Conservation (phyloP, 306 rosid genomes). For the Vigna unguiculata region DNA sequence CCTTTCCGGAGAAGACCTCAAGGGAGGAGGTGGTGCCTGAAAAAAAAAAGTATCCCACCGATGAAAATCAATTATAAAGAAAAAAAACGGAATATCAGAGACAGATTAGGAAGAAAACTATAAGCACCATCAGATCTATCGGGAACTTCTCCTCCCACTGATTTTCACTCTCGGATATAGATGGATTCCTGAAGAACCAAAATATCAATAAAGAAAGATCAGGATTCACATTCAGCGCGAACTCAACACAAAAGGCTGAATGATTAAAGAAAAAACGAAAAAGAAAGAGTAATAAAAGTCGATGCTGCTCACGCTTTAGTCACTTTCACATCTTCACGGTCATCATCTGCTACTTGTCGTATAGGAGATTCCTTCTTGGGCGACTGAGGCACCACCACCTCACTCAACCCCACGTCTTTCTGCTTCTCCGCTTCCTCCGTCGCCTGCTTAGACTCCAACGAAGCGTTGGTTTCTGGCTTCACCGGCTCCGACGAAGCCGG, state of each 20-base stretch:
- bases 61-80: background rate
- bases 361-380: conserved; percentile 73
- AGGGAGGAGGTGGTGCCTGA: conserved; percentile 83
- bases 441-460: conserved; percentile 53
- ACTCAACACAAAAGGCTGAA: conserved; percentile 23
- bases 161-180: conserved; percentile 53
- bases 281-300: conserved; percentile 30
- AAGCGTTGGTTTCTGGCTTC: conserved; percentile 57
- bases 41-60: conserved; percentile 31
- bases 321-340: conserved; percentile 63
- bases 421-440: conserved; percentile 59
- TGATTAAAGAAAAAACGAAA: conserved; percentile 5
- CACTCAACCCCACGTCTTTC: conserved; percentile 55
- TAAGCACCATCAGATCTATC: conserved; percentile 95
- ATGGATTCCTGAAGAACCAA: conserved; percentile 57
- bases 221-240: conserved; percentile 38
- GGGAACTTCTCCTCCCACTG: conserved; percentile 80
- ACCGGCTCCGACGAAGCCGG: conserved; percentile 46
- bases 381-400: conserved; percentile 64
- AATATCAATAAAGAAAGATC: conserved; percentile 33
- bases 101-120: conserved; percentile 24
- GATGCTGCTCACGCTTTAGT: conserved; percentile 80
- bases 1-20: conserved; percentile 91
- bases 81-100: background rate
- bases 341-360: conserved; percentile 65